These are phyloP conservation scores for Coemansia interrupta DNA, from an alignment of 192 early-diverging fungal species.

Conservation along the genomic window DNA sequence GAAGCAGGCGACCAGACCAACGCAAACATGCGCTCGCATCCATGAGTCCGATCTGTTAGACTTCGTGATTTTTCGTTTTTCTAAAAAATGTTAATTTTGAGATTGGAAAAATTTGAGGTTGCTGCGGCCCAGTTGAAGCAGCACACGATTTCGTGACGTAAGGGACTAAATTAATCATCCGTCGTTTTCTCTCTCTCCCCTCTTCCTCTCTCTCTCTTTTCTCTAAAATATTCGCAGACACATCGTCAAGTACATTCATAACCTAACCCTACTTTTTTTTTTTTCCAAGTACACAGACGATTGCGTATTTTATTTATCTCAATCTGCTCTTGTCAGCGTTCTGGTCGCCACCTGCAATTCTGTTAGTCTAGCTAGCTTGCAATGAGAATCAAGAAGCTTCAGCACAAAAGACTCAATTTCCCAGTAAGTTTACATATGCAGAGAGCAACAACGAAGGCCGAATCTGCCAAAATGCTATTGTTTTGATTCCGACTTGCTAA, in stretches of 20 bases:
- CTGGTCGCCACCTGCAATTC: neutral
- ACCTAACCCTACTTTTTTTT: neutral
- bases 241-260: neutral
- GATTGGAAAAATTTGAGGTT: too few relatives aligned
- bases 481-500: conserved; percentile 6
- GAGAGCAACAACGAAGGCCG: too few relatives aligned
- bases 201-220: too few relatives aligned
- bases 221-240: too few relatives aligned
- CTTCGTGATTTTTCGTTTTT: too few relatives aligned
- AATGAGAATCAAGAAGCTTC: conserved; percentile 54
- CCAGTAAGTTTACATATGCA: conserved; percentile 40
- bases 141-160: neutral
- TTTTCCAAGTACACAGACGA: neutral
- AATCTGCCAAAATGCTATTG: neutral
- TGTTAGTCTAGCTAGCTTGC: neutral
- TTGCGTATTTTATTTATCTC: neutral
- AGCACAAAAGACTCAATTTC: conserved; percentile 50
- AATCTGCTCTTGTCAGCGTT: neutral
- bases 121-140: too few relatives aligned
- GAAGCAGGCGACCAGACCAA: too few relatives aligned
- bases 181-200: neutral
- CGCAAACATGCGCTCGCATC: too few relatives aligned
- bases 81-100: too few relatives aligned
- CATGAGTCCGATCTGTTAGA: too few relatives aligned
- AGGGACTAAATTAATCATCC: neutral